Percentiles rank a stretch among this genome's conserved stretches.
Conservation (phyloP, 805 yeast species). For the Jamesozyma spencerorum region DNA sequence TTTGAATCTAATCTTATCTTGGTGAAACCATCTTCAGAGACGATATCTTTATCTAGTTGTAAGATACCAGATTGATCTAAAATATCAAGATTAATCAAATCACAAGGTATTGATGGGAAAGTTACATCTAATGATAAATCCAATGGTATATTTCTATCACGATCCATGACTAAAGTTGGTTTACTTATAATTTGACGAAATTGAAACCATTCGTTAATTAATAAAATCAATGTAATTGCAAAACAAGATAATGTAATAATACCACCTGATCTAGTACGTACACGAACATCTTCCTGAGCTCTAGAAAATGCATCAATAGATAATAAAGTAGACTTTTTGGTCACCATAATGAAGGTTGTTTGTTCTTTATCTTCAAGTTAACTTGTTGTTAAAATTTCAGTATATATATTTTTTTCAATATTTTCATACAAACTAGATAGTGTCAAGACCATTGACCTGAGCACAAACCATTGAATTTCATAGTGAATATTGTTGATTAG, state of each 20-base stretch:
- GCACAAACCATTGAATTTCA: too few species aligned
- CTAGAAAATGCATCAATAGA: constrained; percentile 83
- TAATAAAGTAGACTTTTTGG: constrained; percentile 31
- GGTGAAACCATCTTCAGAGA: constrained; percentile 39
- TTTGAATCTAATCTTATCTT: constrained; percentile 47
- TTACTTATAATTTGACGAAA: constrained; percentile 57
- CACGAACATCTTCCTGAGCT: constrained; percentile 86
- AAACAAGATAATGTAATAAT: constrained; percentile 68
- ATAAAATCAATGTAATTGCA: constrained; percentile 48
- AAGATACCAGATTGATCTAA: constrained; percentile 83
- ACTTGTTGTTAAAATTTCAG: too few species aligned
- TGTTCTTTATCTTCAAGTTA: too few species aligned
- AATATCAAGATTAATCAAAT: constrained; percentile 66
- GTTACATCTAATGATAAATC: constrained; percentile 73
- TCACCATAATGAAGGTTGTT: background rate
- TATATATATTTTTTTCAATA: too few species aligned
- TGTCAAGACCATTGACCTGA: too few species aligned
- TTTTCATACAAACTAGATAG: too few species aligned
- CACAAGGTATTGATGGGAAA: constrained; percentile 83
- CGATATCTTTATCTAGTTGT: constrained; percentile 52
- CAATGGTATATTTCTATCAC: constrained; percentile 64
- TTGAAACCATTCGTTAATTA: constrained; percentile 66
- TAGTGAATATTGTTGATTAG: too few species aligned
- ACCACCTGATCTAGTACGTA: constrained; percentile 86
- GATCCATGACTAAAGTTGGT: constrained; percentile 84